phyloP scores from a whole-genome alignment of 192 early-diverging fungal genomes.

The Backusella luteola region DNA sequence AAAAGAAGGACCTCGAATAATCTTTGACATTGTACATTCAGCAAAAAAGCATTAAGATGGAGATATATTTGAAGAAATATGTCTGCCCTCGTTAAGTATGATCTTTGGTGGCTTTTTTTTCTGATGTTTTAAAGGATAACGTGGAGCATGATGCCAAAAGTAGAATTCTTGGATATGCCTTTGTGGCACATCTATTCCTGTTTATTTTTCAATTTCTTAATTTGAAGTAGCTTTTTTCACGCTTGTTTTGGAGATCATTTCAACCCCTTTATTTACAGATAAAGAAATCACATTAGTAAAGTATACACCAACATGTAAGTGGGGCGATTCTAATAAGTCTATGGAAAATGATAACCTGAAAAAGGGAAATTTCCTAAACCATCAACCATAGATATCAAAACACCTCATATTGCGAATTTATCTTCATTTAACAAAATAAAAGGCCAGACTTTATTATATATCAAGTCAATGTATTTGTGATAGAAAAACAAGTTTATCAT shows the following conservation, averaged over 20 bases:
- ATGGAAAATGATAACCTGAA: conserved; percentile 18
- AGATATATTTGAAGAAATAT: background rate
- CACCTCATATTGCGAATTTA: background rate
- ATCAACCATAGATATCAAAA: background rate
- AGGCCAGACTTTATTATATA: background rate
- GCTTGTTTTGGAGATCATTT: background rate
- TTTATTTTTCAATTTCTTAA: background rate
- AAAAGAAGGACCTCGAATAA: too few species aligned
- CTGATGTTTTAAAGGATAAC: background rate
- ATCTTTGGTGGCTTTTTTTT: background rate
- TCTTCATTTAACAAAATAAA: background rate
- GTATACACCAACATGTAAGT: background rate
- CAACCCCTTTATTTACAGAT: background rate
- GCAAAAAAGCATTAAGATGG: background rate
- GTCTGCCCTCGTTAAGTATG: background rate
- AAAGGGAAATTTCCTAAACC: background rate
- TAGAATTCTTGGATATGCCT: background rate
- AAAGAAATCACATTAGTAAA: too few species aligned
- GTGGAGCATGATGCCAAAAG: background rate
- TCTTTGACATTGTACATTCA: too few species aligned
- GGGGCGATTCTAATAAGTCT: background rate
- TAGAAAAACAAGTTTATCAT: background rate
- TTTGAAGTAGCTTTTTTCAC: background rate
- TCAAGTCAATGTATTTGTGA: background rate
- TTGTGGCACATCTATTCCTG: background rate